Base-by-base conservation (phyloP, 2,329 filamentous ascomycete species). In the Fusarium odoratissimum region DNA sequence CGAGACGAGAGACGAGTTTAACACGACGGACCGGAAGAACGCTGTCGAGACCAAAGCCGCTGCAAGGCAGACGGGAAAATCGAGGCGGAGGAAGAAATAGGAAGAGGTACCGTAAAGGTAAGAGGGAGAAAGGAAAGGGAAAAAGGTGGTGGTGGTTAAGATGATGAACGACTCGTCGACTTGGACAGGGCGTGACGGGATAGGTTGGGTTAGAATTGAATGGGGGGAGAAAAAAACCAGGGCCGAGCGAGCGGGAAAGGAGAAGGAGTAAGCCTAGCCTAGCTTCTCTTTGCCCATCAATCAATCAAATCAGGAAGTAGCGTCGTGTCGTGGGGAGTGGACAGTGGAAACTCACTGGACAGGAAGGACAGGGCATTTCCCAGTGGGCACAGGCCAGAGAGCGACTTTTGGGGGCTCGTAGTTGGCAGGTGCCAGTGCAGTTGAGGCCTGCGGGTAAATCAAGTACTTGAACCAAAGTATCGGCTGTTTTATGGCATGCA, bases 241-340 rank as follows among this genome's bases (percentile, higher is more conserved):
- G 73, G 71, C 59, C 71, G 72, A 65, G 72, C 60, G 66, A 67
- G 73, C 68, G 73, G 76, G 76, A 77, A 76, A 78, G 76, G 76
- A 74, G 74, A 75, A 76, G 68, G 67, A 75, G 66, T 60, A 33
- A 71, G 64, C 61, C 67, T 63, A 75, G 69, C 63, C 64, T 48
- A 49, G 52, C 62, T 65, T 66, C 60, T 66, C 23, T 37, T 5
- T 5, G 28, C 28, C 40, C 66, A 17, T 38, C 33, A 40, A 28
- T 54, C 37, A 40, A 74, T 74, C 64, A 76, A 74, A 76, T 77
- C 72, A 76, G 72, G 68, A 75, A 76, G 72, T 76, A 74, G 74
- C 72, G 72, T 76, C 63, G 74, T 75, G 64, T 23, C 58, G 58
- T 69, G 72, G 72, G 74, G 66, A 65, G 59, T 55, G 45, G 28